phyloP scores from a whole-genome alignment of 176 grass and related monocot genomes.

The Carex scoparia region DNA sequence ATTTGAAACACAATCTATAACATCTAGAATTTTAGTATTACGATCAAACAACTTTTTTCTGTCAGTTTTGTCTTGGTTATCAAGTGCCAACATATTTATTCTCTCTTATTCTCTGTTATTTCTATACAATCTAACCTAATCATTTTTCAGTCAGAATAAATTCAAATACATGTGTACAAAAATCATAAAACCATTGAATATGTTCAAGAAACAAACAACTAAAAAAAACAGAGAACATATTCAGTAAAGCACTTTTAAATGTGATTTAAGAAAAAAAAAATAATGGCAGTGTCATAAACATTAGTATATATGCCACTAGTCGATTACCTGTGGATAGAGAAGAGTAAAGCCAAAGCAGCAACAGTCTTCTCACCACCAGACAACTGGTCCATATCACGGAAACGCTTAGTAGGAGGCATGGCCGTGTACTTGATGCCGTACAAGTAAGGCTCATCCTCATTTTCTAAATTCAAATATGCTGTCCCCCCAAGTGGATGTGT shows the following conservation, averaged over 20 bases:
- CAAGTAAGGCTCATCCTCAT: constrained; percentile 92
- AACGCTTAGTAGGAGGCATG: constrained; percentile 96
- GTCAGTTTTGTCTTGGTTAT: neutral
- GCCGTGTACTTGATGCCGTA: constrained; percentile 98
- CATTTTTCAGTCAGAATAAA: neutral
- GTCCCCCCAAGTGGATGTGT: constrained; percentile 96
- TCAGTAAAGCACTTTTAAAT: neutral
- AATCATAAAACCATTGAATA: neutral
- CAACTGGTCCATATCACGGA: constrained; percentile 98
- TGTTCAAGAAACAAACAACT: neutral
- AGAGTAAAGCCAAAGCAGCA: constrained; percentile 90
- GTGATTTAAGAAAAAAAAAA: neutral
- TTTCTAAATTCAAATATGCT: constrained; percentile 95
- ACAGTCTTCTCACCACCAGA: constrained; percentile 98
- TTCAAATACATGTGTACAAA: neutral
- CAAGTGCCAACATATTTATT: too few relatives aligned
- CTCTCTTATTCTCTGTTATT: neutral
- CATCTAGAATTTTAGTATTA: constrained; percentile 15
- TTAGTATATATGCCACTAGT: constrained; percentile 27
- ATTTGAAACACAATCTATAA: neutral
- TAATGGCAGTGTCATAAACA: too few relatives aligned
- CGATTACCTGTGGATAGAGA: constrained; percentile 97
- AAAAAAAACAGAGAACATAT: neutral
- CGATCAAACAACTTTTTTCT: neutral
- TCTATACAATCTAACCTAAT: neutral